Conservation (phyloP, 1,139 yeast genomes). For the Saccharomyces hybrid region DNA sequence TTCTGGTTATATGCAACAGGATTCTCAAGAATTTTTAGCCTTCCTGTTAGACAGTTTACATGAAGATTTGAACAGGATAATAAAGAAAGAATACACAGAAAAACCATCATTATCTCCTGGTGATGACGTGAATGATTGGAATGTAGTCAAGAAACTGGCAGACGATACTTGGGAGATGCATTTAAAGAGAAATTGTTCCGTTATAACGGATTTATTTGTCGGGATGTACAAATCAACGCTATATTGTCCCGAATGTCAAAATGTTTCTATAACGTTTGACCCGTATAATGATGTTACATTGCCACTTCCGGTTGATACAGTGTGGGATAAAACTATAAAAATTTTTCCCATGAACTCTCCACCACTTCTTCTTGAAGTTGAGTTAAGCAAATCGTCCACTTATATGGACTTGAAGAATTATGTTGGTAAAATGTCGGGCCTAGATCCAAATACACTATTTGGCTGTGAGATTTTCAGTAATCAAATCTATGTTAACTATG, state of each 20-base stretch:
- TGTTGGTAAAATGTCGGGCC: conserved; percentile 45
- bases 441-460: conserved; percentile 42
- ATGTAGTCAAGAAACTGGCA: conserved; percentile 57
- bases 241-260: conserved; percentile 77
- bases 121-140: conserved; percentile 45
- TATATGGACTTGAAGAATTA: conserved; percentile 58
- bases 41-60: conserved; percentile 87
- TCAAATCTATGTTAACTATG: conserved; percentile 64
- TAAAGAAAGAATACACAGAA: conserved; percentile 77
- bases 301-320: conserved; percentile 73
- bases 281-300: conserved; percentile 88
- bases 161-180: conserved; percentile 76
- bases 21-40: conserved; percentile 89
- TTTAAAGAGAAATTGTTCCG: conserved; percentile 74
- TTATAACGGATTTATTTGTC: conserved; percentile 77
- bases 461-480: conserved; percentile 67
- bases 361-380: conserved; percentile 56
- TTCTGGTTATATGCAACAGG: conserved; percentile 87
- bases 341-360: conserved; percentile 52
- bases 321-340: conserved; percentile 63
- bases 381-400: conserved; percentile 57
- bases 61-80: conserved; percentile 82
- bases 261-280: conserved; percentile 83
- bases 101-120: conserved; percentile 69
- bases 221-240: conserved; percentile 87